Conservation (phyloP, 1,139 yeast species). For the Ashbya aceris region DNA sequence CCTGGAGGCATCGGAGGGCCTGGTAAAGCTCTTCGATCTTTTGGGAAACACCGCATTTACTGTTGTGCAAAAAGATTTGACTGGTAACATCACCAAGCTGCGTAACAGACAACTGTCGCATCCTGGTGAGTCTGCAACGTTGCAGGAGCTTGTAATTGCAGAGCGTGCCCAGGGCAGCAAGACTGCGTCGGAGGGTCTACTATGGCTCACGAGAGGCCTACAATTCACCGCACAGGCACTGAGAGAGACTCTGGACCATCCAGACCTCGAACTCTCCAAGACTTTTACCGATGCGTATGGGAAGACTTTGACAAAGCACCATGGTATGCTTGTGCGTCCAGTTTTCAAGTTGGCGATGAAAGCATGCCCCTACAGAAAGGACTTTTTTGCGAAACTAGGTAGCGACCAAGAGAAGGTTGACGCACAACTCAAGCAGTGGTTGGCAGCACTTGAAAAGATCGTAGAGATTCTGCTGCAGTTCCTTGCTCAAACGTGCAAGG, state of each 20-base stretch:
- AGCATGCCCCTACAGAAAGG: constrained; percentile 89
- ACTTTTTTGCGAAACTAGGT: constrained; percentile 74
- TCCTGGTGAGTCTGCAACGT: constrained; percentile 54
- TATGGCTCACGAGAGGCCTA: constrained; percentile 82
- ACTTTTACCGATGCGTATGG: constrained; percentile 78
- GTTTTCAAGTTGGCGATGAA: constrained; percentile 90
- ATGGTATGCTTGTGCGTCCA: constrained; percentile 74
- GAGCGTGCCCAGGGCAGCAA: constrained; percentile 60
- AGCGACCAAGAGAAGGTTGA: constrained; percentile 55
- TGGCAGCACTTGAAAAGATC: constrained; percentile 63
- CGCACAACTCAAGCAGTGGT: constrained; percentile 62
- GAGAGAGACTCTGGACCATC: constrained; percentile 63
- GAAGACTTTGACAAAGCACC: constrained; percentile 73
- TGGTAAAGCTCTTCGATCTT: constrained; percentile 70
- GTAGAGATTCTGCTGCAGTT: constrained; percentile 52
- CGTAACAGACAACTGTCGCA: constrained; percentile 55
- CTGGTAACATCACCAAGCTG: constrained; percentile 73
- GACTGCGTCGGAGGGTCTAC: constrained; percentile 83
- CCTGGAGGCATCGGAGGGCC: constrained; percentile 74
- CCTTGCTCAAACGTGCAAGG: constrained; percentile 5
- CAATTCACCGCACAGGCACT: constrained; percentile 84
- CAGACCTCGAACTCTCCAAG: constrained; percentile 54
- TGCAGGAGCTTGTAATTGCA: constrained; percentile 65
- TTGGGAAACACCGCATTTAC: constrained; percentile 72
- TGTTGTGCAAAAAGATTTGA: constrained; percentile 82